Conservation (phyloP, 257 asterid genomes). For the Pogostemon cablin region DNA sequence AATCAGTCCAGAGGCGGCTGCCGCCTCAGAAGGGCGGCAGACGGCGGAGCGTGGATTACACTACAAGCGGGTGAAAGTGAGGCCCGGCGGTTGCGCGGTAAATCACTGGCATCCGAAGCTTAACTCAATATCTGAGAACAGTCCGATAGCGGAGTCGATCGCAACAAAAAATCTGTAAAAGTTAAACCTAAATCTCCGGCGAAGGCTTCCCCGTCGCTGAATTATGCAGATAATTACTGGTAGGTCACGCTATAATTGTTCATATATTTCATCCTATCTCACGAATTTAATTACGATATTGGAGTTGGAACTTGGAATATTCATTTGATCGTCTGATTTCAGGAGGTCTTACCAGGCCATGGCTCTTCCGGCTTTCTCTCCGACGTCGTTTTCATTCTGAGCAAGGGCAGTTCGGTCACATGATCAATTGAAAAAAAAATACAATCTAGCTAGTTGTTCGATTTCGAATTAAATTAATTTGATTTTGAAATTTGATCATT, state of each 20-base stretch:
- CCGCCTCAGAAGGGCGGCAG: neutral
- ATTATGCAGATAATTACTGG: slow-evolving; percentile 36
- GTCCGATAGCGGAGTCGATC: slow-evolving; percentile 9
- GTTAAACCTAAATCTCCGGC: slow-evolving; percentile 31
- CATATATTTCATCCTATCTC: too few species aligned
- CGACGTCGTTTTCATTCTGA: slow-evolving; percentile 49
- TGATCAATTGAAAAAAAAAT: neutral
- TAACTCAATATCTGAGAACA: slow-evolving; percentile 47
- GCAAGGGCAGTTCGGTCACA: neutral
- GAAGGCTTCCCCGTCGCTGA: slow-evolving; percentile 27
- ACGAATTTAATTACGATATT: too few species aligned
- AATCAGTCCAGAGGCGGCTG: slow-evolving; percentile 32
- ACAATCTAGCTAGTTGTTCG: too few species aligned
- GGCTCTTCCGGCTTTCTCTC: slow-evolving; percentile 50
- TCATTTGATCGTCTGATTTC: slow-evolving; percentile 25
- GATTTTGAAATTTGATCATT: too few species aligned
- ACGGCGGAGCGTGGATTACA: slow-evolving; percentile 20
- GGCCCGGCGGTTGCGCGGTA: slow-evolving; percentile 21
- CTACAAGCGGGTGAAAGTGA: slow-evolving; percentile 13
- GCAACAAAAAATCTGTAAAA: slow-evolving; percentile 19
- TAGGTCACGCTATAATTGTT: neutral
- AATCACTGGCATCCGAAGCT: slow-evolving; percentile 58
- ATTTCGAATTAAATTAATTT: too few species aligned
- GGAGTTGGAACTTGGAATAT: neutral
- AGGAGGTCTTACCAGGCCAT: slow-evolving; percentile 39